phyloP scores from a whole-genome alignment of 2,329 filamentous ascomycete genomes.

The Cladosporium austrohemisphaericum region DNA sequence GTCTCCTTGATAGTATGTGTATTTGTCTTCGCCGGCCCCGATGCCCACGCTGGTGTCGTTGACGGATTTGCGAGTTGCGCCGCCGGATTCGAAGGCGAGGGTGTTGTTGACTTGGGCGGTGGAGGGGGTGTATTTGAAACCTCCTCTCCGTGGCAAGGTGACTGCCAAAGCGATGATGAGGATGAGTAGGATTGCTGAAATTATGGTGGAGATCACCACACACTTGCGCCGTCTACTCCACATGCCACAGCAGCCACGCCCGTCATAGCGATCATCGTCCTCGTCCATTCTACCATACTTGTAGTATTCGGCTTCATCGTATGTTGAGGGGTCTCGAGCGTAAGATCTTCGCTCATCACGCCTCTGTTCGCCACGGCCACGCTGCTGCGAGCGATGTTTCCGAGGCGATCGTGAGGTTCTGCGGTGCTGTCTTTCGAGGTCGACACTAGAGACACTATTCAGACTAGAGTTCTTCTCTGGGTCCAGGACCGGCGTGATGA shows the following conservation, averaged over 20 bases:
- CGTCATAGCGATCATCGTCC: neutral
- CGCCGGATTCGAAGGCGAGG: constrained; percentile 27
- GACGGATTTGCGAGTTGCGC: constrained; percentile 28
- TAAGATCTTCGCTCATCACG: neutral
- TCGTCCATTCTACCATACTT: constrained; percentile 12
- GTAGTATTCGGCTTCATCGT: constrained; percentile 12
- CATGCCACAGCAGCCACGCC: constrained; percentile 2
- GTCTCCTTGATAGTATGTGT: constrained; percentile 31
- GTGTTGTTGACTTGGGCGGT: constrained; percentile 30
- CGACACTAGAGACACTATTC: neutral
- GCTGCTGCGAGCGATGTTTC: constrained; percentile 6
- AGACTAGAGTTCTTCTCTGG: neutral
- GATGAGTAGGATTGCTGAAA: constrained; percentile 20
- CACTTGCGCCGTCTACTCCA: constrained; percentile 24
- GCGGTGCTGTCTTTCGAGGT: neutral
- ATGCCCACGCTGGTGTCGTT: constrained; percentile 23
- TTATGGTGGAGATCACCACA: constrained; percentile 21
- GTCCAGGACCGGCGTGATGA: neutral
- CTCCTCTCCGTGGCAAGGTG: constrained; percentile 22
- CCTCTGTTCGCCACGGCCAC: constrained; percentile 3
- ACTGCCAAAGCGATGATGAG: constrained; percentile 24
- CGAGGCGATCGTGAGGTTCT: neutral
- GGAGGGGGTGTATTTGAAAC: constrained; percentile 28
- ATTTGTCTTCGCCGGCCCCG: constrained; percentile 26
- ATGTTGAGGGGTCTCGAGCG: neutral